Evolutionary conservation across 2,329 filamentous ascomycete species (phyloP).

Genomic region (Xylaria sp.): DNA sequence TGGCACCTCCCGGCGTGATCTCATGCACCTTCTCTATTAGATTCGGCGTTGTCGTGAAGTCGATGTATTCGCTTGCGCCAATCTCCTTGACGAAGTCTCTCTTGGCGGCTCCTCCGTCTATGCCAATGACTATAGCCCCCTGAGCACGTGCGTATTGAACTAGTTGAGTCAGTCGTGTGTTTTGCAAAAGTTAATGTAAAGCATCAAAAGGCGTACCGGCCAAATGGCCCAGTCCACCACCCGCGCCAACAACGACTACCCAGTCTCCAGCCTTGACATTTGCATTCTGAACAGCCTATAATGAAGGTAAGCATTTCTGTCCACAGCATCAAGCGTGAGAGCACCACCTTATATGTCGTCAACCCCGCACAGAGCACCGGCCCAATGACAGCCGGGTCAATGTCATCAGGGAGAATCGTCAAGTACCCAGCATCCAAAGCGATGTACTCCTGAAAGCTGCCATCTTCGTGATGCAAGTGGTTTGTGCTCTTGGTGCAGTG

Average conservation of each 20-base stretch:
- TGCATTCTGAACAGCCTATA: slow-evolving; percentile 49
- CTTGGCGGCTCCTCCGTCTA: slow-evolving; percentile 48
- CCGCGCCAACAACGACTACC: slow-evolving; percentile 52
- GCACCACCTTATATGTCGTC: slow-evolving; percentile 48
- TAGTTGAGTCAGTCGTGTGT: slow-evolving; percentile 21
- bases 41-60: slow-evolving; percentile 44
- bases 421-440: slow-evolving; percentile 51
- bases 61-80: slow-evolving; percentile 48
- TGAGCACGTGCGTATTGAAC: slow-evolving; percentile 51
- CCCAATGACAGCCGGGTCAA: slow-evolving; percentile 47
- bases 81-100: slow-evolving; percentile 46
- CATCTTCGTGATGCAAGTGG: slow-evolving; percentile 53
- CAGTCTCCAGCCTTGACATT: slow-evolving; percentile 47
- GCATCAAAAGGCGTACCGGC: slow-evolving; percentile 41
- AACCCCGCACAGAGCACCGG: slow-evolving; percentile 52
- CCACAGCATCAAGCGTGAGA: background rate
- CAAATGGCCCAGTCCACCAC: slow-evolving; percentile 52
- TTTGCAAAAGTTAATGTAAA: background rate
- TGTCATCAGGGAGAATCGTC: slow-evolving; percentile 49
- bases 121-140: slow-evolving; percentile 48
- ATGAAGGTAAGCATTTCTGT: background rate
- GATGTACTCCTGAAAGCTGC: slow-evolving; percentile 52
- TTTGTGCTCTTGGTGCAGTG: slow-evolving; percentile 46
- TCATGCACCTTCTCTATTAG: slow-evolving; percentile 43
- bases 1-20: slow-evolving; percentile 47